Percentiles rank a stretch among this genome's conserved stretches.
Evolutionary conservation across 2,329 filamentous ascomycete species (phyloP).

Genomic region (Dothideomycetes sp.): DNA sequence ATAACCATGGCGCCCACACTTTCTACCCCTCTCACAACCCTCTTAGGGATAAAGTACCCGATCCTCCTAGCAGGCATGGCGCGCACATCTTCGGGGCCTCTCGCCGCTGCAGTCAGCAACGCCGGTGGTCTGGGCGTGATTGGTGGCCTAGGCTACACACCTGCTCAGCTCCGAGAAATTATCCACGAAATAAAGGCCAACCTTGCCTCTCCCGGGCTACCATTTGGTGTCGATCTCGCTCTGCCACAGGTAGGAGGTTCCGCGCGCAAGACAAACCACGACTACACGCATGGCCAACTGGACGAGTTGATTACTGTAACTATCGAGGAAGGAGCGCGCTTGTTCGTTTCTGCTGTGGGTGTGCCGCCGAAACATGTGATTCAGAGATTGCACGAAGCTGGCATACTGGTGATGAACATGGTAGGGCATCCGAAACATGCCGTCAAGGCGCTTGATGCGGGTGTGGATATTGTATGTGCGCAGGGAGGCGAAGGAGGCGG

Average conservation of each 20-base stretch:
- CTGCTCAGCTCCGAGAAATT: slow-evolving; percentile 63
- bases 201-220: slow-evolving; percentile 54
- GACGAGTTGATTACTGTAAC: slow-evolving; percentile 81
- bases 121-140: slow-evolving; percentile 67
- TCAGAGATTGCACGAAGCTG: slow-evolving; percentile 63
- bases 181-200: slow-evolving; percentile 75
- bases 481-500: slow-evolving; percentile 91
- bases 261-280: slow-evolving; percentile 85
- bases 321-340: slow-evolving; percentile 67
- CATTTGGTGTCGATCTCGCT: slow-evolving; percentile 86
- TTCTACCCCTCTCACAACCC: slow-evolving; percentile 63
- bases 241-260: slow-evolving; percentile 77
- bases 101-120: slow-evolving; percentile 81
- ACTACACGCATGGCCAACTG: slow-evolving; percentile 84
- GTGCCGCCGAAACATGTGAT: slow-evolving; percentile 68
- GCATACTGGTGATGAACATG: slow-evolving; percentile 93
- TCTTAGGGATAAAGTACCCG: slow-evolving; percentile 77
- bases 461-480: slow-evolving; percentile 83
- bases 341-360: slow-evolving; percentile 84
- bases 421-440: slow-evolving; percentile 88
- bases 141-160: slow-evolving; percentile 57
- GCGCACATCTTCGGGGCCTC: slow-evolving; percentile 62
- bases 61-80: slow-evolving; percentile 94
- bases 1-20: slow-evolving; percentile 38
- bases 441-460: slow-evolving; percentile 72